Evolutionary conservation across 352 stramenopile genomes (phyloP), one percentile per base, ranked within the genome.

Genomic region (Aphanomyces euteiches): DNA sequence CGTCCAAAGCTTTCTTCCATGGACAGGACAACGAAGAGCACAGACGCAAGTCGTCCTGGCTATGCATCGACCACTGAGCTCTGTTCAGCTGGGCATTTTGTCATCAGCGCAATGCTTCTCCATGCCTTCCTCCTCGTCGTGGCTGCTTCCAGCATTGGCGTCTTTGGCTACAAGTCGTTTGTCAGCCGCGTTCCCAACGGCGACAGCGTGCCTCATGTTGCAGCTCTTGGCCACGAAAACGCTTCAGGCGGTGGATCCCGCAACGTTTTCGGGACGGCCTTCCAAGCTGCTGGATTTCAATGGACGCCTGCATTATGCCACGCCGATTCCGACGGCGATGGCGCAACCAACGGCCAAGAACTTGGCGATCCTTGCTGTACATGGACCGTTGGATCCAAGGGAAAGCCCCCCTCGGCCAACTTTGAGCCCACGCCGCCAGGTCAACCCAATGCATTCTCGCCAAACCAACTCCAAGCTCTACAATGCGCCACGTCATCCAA

Each of bases 311-410:
- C 67, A 21, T 69, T 96, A 34, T 96, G 88, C 59, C 45, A 84
- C 50, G 72, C 76, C 39, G 88, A 96, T 72, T 78, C 83, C 37
- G 88, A 96, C 66, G 82, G 80, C 65, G 88, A 96, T 61, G 88
- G 88, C 19, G 87, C 86, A 73, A 92, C 82, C 13, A 96, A 96
- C 72, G 88, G 88, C 43, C 77, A 91, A 72, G 88, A 96, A 58
- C 80, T 96, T 4, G 86, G 88, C 38, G 88, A 96, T 57, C 85
- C 87, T 13, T 92, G 88, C 77, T 96, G 88, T 73, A 81, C 75
- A 56, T 95, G 88, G 88, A 86, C 58, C 34, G 41, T 37, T 36
- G 65, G 65, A 28, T 28, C 28, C 28, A 28, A 28, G 28, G 28
- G 0, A 3, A 50, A 34, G 3, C 15, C 48, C 0, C 10, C 48